Evolutionary conservation across 345 rosid genomes (phyloP), one percentile per base, ranked within the genome.

Genomic region (Boechera divaricarpa): DNA sequence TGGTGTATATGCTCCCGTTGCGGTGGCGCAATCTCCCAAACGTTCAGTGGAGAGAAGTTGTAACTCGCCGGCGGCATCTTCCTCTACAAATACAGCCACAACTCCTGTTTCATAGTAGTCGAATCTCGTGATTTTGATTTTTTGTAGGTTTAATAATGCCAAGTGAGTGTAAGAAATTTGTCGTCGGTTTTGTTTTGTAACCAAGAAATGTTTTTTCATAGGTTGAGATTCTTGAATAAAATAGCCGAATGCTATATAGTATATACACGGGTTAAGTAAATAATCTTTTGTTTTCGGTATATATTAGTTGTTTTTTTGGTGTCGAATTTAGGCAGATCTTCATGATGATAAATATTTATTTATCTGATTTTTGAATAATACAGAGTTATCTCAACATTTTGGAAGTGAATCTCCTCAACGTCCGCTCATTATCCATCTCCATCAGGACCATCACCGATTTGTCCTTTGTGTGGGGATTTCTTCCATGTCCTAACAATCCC

Each of bases 81-180:
- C 96, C 26, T 94, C 96, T 5, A 89, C 88, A 0, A 90, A 85
- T 64, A 88, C 88, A 18, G 79, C 87, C 53, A 79, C 88, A 9
- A 77, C 84, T n/a, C 91, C 84, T 9, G 68, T 76, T 18, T 70
- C 75, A 48, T 73, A 78, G 6, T 6, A 35, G 38, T 35, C 38
- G 5, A 18, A 2, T 48, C 3, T 59, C 44, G 13, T 51, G 36
- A n/a, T 21, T 18, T 61, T 10, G 18, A 5, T 13, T 68, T 68
- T 16, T 71, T 39, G 48, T 66, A 65, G 73, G 68, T 57, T 78
- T 63, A 4, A 36, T 36, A 58, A 56, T 44, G 38, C 1, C 36
- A 70, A 8, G 45, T 67, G 69, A 72, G 4, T 72, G 77, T 72
- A 72, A 38, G 57, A 65, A 28, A 2, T 28, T 8, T 63, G 16